Evolutionary conservation across 352 stramenopile species (phyloP), one percentile per base, ranked within the genome.

Genomic region (Globisporangium okanoganense): DNA sequence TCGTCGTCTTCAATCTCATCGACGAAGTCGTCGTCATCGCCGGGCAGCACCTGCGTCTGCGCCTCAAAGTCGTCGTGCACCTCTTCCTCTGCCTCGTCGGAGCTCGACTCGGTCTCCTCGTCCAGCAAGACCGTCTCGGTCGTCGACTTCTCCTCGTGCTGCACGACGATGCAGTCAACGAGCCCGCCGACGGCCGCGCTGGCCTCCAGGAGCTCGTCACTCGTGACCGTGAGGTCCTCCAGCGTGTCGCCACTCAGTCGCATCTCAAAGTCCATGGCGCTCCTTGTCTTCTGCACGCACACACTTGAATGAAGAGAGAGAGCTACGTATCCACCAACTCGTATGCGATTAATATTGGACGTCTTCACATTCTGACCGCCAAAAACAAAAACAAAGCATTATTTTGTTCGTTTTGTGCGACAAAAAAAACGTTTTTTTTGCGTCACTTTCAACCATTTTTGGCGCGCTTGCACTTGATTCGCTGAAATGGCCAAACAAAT

Each of bases 1-100:
- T 52, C 44, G 52, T 67, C 18, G 36, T 79, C 66, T 3, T 75
- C 71, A 3, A 77, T 77, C 5, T 18, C 52, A 7, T 74, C 66
- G 35, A 62, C 55, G 14, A 40, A 25, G n/a, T 54, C 51, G 16
- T 38, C 8, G 8, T 59, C 36, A 12, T 64, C 56, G 18, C 54
- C 20, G 12, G 64, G 35, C 16, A 61, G 25, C 24, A 45, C 52
- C 43, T 70, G 56, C 14, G 41, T 52, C 20, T 57, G 49, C 5
- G 24, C 20, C 7, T 25, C 14, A 10, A 25, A 18, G 9, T 51
- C 71, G 41, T 71, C 60, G 48, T 71, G n/a, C n/a, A n/a, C 43
- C 25, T 64, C 58, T 13, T 43, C 8, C 13, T 56, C 43, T 24
- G 41, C n/a, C 27, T 56, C 16, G 29, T 44, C 22, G 24, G 22